Evolutionary conservation across 176 grass and related monocot genomes (phyloP).

Genomic region (Puya raimondii): DNA sequence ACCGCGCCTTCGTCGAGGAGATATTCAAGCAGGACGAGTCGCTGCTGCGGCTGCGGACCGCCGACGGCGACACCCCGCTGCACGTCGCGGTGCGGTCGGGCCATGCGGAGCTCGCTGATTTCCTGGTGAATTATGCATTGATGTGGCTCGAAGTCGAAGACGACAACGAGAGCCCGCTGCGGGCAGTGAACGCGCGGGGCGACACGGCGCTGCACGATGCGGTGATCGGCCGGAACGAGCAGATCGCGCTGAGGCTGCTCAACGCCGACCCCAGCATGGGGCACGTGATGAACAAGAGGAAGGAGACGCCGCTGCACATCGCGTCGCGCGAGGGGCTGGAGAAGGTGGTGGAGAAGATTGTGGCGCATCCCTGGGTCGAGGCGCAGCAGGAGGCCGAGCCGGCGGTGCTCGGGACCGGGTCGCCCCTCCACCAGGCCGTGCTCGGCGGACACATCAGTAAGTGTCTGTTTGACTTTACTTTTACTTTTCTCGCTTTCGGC

Average conservation of each 20-base stretch:
- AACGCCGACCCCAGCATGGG: constrained; percentile 18
- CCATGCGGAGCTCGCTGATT: constrained; percentile 8
- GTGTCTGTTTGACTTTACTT: neutral
- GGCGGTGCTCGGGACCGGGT: constrained; percentile 28
- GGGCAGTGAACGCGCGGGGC: constrained; percentile 11
- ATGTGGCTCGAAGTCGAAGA: neutral
- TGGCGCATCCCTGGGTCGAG: constrained; percentile 26
- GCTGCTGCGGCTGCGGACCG: constrained; percentile 27
- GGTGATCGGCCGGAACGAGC: constrained; percentile 8
- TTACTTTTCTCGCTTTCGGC: neutral
- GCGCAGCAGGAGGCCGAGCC: neutral
- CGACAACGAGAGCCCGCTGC: neutral
- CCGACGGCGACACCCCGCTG: constrained; percentile 52
- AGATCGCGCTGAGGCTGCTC: constrained; percentile 39
- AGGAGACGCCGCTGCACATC: constrained; percentile 56
- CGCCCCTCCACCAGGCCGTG: constrained; percentile 57
- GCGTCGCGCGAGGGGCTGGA: constrained; percentile 49
- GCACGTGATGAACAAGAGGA: constrained; percentile 30
- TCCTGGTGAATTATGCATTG: constrained; percentile 6
- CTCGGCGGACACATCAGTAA: constrained; percentile 57
- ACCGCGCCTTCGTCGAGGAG: constrained; percentile 17
- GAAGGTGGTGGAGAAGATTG: constrained; percentile 31
- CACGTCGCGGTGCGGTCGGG: constrained; percentile 46
- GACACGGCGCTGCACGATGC: constrained; percentile 63
- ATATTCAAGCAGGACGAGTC: neutral